Percentiles rank a stretch among this genome's conserved stretches.
phyloP scores from a whole-genome alignment of 225 moss, liverwort and hornwort species.

The Climacium dendroides region DNA sequence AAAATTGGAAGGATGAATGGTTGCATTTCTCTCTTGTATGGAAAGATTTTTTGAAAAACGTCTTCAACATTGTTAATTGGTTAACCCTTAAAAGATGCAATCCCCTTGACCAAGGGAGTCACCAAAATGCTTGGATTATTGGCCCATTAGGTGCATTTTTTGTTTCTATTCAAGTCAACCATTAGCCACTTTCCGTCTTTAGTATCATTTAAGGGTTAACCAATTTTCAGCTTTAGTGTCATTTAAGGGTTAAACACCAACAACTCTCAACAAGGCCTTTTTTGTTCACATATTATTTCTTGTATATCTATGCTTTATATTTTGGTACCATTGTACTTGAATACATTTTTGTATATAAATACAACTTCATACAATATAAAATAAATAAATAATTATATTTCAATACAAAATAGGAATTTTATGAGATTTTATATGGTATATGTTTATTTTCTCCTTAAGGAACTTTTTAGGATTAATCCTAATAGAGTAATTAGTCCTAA shows the following conservation, averaged over 20 bases:
- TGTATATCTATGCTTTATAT: neutral
- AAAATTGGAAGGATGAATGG: too few relatives aligned
- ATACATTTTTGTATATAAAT: neutral
- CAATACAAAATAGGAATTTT: neutral
- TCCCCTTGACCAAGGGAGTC: too few relatives aligned
- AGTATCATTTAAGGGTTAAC: too few relatives aligned
- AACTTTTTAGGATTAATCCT: neutral
- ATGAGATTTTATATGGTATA: neutral
- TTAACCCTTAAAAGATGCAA: too few relatives aligned
- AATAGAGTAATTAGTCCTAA: fast-evolving
- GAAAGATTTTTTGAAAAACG: too few relatives aligned
- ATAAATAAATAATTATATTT: neutral
- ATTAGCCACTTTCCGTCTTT: too few relatives aligned
- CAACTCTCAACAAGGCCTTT: neutral
- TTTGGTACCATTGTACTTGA: neutral
- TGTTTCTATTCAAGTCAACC: too few relatives aligned
- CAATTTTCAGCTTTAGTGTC: too few relatives aligned
- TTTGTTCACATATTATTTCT: neutral
- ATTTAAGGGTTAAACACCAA: neutral
- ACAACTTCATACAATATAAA: neutral
- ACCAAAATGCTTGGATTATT: too few relatives aligned
- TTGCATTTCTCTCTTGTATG: too few relatives aligned
- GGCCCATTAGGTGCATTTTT: too few relatives aligned
- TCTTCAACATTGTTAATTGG: too few relatives aligned
- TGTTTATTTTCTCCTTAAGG: fast-evolving